Evolutionary conservation across 139 green algal genomes (phyloP), one percentile per base, ranked within the genome.

Genomic region (Eudorina sp.): DNA sequence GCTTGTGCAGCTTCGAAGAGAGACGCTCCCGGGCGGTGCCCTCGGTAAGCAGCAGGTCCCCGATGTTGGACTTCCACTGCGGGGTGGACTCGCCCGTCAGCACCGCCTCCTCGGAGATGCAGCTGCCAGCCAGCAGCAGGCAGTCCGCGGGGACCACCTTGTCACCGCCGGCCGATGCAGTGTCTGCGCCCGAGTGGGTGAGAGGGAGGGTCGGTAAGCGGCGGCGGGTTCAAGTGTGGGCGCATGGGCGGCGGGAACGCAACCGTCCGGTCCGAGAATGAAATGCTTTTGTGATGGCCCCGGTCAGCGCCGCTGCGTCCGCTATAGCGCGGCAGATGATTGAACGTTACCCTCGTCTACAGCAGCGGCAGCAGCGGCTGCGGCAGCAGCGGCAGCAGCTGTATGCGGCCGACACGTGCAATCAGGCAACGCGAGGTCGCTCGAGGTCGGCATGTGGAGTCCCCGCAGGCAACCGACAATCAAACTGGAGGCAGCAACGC

Each of bases 21-120:
- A 98, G 92, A 14, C 85, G 88, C 82, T 92, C 86, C 45, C 51
- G 70, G 58, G 74, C 81, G 41, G 2, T 73, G 51, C 43, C 64
- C 81, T 45, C 80, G 73, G 11, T 80, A 72, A 46, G 23, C 70
- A 62, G 53, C 64, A 51, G 51, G 76, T 90, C 80, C 27, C 40
- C 45, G 51, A 90, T 85, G 55, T 45, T 43, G 27, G 93, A 91
- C 92, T 99, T 99, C 96, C 96, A 99, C 90, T 98, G 95, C 3
- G 96, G 96, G 0, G 95, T 98, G 14, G 92, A 96, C 93, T 99
- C 96, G 31, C 97, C 98, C 16, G 98, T 99, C 25, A 99, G 93
- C 73, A 99, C 96, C 6, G 98, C 95, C 92, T 99, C 98, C 87
- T 99, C 98, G 51, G 96, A 95, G 60, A 99, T 99, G 91, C 92